Percentiles rank a stretch among this genome's conserved stretches.
Evolutionary conservation across 2,329 filamentous ascomycete genomes (phyloP).

Genomic region (Aureobasidium sp.): DNA sequence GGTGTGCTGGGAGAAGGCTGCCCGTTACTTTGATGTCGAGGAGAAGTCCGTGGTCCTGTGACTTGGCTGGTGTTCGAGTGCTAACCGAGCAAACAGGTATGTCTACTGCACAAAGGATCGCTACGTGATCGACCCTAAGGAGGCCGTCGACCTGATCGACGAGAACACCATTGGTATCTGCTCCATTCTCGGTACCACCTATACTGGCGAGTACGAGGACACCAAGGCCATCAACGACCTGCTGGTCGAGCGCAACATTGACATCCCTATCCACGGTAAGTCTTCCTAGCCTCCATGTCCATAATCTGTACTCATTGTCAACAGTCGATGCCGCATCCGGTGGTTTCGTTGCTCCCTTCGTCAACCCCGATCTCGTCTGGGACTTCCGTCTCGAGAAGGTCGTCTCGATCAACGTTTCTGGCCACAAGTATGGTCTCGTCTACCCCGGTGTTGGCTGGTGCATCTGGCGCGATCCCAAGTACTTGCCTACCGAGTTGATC

Average conservation of each 20-base stretch:
- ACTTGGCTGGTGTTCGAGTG: no score
- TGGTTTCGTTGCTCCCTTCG: conserved; percentile 89
- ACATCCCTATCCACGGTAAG: conserved; percentile 68
- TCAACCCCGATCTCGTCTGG: conserved; percentile 76
- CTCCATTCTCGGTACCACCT: conserved; percentile 83
- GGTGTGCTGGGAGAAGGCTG: conserved; percentile 89
- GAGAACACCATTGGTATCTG: conserved; percentile 86
- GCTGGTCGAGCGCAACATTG: conserved; percentile 64
- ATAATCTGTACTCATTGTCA: not conserved
- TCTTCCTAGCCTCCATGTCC: not conserved
- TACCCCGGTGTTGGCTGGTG: conserved; percentile 95
- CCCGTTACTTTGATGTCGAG: conserved; percentile 62
- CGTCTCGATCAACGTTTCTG: conserved; percentile 88
- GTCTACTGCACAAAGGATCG: conserved; percentile 51
- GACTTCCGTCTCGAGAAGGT: conserved; percentile 87
- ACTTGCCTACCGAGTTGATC: conserved; percentile 80
- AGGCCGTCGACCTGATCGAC: conserved; percentile 55
- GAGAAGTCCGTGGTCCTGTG: conserved; percentile 50
- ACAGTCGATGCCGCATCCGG: conserved; percentile 80
- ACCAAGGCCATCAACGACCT: conserved; percentile 88
- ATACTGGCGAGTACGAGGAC: conserved; percentile 94
- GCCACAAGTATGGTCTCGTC: conserved; percentile 76
- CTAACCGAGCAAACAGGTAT: conserved; percentile 32
- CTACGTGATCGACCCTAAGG: conserved; percentile 57
- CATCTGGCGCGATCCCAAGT: conserved; percentile 78